A percentile compares a stretch with the other conserved stretches of the same genome.
phyloP scores from a whole-genome alignment of 2,329 filamentous ascomycete genomes.

The Phyllosticta citrichinensis region DNA sequence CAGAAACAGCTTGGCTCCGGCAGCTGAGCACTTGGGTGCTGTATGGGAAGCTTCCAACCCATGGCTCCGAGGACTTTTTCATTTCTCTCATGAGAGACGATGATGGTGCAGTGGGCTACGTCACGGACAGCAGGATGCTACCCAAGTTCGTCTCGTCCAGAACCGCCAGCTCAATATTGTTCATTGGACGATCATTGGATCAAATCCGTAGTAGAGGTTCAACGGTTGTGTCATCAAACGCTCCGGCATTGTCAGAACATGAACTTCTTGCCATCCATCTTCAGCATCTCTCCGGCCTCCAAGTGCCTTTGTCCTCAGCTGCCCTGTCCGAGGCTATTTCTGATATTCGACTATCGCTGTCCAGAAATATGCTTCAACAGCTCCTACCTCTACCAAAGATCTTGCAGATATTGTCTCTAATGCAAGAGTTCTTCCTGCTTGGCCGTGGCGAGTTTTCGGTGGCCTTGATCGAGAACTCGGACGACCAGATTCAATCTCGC shows the following conservation, averaged over 20 bases:
- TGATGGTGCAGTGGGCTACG: conserved; percentile 31
- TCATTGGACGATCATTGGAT: conserved; percentile 81
- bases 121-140: conserved; percentile 48
- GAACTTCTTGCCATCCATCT: conserved; percentile 60
- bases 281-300: conserved; percentile 55
- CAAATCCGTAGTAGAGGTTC: conserved; percentile 50
- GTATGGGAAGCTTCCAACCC: conserved; percentile 71
- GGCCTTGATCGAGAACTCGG: conserved; percentile 74
- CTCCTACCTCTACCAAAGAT: conserved; percentile 70
- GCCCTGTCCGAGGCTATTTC: conserved; percentile 63
- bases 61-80: conserved; percentile 80
- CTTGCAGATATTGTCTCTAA: conserved; percentile 62
- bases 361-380: conserved; percentile 72
- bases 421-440: conserved; percentile 80
- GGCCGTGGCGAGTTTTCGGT: conserved; percentile 86
- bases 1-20: conserved; percentile 84
- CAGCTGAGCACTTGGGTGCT: conserved; percentile 85
- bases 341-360: conserved; percentile 69
- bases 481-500: conserved; percentile 64
- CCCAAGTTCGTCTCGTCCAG: conserved; percentile 69
- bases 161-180: conserved; percentile 75
- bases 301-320: conserved; percentile 62
- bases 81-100: conserved; percentile 38
- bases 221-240: neutral
- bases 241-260: conserved; percentile 35